These are phyloP conservation scores for Theileria orientalis DNA, from an alignment of 169 alveolate genomes.

Conservation along the genomic window DNA sequence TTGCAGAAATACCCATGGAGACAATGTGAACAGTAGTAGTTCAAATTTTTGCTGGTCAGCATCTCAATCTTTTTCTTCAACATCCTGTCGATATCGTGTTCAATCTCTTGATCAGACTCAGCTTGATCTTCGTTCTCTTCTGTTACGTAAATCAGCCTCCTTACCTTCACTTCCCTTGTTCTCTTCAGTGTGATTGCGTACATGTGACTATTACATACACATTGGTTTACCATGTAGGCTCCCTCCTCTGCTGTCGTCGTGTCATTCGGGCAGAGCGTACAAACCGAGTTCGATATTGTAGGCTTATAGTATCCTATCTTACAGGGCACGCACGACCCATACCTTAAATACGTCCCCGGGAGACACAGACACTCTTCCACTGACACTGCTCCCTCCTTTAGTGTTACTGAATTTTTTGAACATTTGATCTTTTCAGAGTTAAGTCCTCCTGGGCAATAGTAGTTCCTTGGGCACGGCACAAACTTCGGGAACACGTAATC, in stretches of 20 bases:
- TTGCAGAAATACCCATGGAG: conserved; percentile 51
- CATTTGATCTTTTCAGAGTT: conserved; percentile 59
- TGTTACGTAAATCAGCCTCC: not conserved
- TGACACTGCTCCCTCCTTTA: conserved; percentile 35
- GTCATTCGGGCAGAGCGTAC: conserved; percentile 68
- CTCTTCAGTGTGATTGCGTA: conserved; percentile 34
- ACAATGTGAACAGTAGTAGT: conserved; percentile 23
- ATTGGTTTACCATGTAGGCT: conserved; percentile 57
- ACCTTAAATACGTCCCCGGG: conserved; percentile 61
- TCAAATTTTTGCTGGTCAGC: not conserved
- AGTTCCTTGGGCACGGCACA: conserved; percentile 65
- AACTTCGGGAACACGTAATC: conserved; percentile 7
- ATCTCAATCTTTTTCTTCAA: conserved; percentile 13
- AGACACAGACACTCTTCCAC: conserved; percentile 70
- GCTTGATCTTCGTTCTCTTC: not conserved
- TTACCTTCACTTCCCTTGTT: not conserved
- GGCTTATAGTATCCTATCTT: conserved; percentile 71
- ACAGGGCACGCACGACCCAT: conserved; percentile 61
- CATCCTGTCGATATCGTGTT: not conserved
- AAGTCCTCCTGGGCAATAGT: conserved; percentile 76
- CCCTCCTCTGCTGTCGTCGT: conserved; percentile 71
- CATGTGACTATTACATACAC: conserved; percentile 67
- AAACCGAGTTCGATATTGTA: conserved; percentile 53
- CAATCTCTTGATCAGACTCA: not conserved
- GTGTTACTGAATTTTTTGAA: conserved; percentile 70